Evolutionary conservation across 2,329 filamentous ascomycete genomes (phyloP), one percentile per base, ranked within the genome.

Genomic region (Pseudogymnoascus verrucosus): DNA sequence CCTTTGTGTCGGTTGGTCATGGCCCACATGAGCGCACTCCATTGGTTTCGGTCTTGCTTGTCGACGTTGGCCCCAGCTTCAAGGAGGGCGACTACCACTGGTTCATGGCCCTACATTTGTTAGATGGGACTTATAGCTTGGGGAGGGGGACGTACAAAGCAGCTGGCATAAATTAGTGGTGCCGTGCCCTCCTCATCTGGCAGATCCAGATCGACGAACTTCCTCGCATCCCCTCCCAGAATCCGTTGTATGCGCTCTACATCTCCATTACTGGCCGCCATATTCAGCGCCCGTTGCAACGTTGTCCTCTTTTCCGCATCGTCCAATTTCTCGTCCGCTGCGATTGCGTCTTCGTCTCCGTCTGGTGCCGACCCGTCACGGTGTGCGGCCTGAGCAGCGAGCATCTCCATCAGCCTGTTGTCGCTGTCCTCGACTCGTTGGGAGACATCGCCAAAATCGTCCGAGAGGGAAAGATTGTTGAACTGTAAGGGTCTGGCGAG

Each of bases 1-100:
- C 87, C 88, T 77, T 98, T 98, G 77, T 99, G 95, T 64, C 93
- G 82, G 76, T 99, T 99, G 63, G 95, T 99, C 91, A 98, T 98
- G 60, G 95, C 93, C 95, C 95, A 99, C 93, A 99, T 99, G 66
- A 99, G 81, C 12, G 95, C 90, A 71, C 91, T 98, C 95, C 95
- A 99, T 73, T 96, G 89, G 73, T 98, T 98, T 67, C 89, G 90
- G 74, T 99, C 95, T 76, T 98, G 93, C 71, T 89, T 89, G 77
- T 99, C 92, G 62, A 98, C 92, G 70, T 91, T 85, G 40, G 89
- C 93, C 23, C 93, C 93, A 8, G 91, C 91, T 65, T 91, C 85
- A 62, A 99, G 85, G 61, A 99, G 83, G 39, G 89, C 86, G 65
- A 89, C 84, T 23, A 98, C 95, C 3, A 96, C 93, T 57, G 88